Evolutionary conservation across 2,329 filamentous ascomycete genomes (phyloP).

Genomic region (Talaromyces marneffei): DNA sequence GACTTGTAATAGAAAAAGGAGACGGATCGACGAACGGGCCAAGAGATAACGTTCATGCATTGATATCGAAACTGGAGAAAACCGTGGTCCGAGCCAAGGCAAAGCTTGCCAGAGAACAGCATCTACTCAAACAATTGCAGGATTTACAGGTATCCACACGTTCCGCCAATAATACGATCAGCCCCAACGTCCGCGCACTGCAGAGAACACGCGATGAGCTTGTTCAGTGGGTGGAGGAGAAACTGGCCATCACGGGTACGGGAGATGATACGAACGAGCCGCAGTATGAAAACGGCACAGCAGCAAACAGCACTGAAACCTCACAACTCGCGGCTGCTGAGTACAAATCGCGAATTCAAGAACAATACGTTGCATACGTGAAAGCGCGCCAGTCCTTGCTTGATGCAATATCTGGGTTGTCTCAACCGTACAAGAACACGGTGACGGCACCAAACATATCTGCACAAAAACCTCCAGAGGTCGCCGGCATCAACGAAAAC

Average conservation of each 20-base stretch:
- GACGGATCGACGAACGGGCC: constrained; percentile 7
- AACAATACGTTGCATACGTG: constrained; percentile 34
- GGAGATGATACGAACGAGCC: constrained; percentile 24
- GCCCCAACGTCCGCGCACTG: constrained; percentile 31
- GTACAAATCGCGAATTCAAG: constrained; percentile 28
- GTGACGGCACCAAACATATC: constrained; percentile 13
- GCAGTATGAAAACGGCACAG: constrained; percentile 20
- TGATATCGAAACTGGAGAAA: constrained; percentile 35
- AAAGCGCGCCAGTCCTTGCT: constrained; percentile 32
- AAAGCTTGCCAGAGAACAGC: constrained; percentile 33
- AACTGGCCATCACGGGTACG: constrained; percentile 34
- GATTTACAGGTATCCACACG: constrained; percentile 17
- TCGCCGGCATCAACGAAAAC: constrained; percentile 4
- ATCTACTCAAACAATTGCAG: constrained; percentile 29
- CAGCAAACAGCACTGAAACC: constrained; percentile 29
- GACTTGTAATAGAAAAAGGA: constrained; percentile 9
- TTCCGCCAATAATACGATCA: background rate
- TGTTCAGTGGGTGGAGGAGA: constrained; percentile 48
- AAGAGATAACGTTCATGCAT: constrained; percentile 25
- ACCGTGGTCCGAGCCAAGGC: constrained; percentile 34
- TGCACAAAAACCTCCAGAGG: constrained; percentile 17
- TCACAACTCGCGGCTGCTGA: constrained; percentile 24
- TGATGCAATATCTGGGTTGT: constrained; percentile 31
- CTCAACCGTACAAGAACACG: constrained; percentile 25
- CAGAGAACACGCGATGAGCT: constrained; percentile 45